Base-by-base conservation (phyloP, 495 filamentous ascomycete genomes). In the Tuber calosporum region DNA sequence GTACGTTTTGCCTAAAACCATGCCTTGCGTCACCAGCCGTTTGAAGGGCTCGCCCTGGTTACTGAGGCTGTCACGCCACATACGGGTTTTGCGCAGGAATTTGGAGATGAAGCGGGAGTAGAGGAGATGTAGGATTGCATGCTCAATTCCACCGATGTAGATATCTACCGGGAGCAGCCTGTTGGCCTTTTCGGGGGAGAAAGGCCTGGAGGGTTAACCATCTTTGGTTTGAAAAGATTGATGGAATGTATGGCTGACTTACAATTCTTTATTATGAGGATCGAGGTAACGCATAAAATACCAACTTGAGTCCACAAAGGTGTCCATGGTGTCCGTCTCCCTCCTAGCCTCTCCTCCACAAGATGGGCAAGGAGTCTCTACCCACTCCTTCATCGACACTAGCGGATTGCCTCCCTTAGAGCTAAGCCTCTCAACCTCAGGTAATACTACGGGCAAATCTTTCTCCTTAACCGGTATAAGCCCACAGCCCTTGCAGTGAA, bases 271-370 rank as follows among this genome's bases (percentile, higher is more conserved):
- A 78, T 94, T 93, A 3, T 88, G 83, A 1, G 90, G 82, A 75
- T 94, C 91, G 48, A 89, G 81, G 79, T 91, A 96, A 0, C 93
- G 88, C 84, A 94, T 87, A 77, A 88, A 96, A 81, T 97, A 97
- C 93, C 93, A 97, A 66, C 92, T 94, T 0, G 92, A 94, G 82
- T 96, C 93, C 48, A 97, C 92, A 82, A 97, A 97, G 0, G 93
- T 97, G 82, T 97, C 93, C 93, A 97, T 96, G 0, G 93, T 97
- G 80, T 97, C 93, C 2, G 93, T 96, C 79, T 97, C 93, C 41
- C 93, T 88, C 79, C 88, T 90, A 11, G 93, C 93, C 6, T 86
- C 82, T 6, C 86, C 85, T 15, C 84, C 83, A 75, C 93, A 97
- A 41, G 86, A 90, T 3, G 93, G 93, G 78, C 93, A 97, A 0